A percentile compares a stretch with the other conserved stretches of the same genome.
Conservation (phyloP, 331 rosid species). For the Ulmus americana region DNA sequence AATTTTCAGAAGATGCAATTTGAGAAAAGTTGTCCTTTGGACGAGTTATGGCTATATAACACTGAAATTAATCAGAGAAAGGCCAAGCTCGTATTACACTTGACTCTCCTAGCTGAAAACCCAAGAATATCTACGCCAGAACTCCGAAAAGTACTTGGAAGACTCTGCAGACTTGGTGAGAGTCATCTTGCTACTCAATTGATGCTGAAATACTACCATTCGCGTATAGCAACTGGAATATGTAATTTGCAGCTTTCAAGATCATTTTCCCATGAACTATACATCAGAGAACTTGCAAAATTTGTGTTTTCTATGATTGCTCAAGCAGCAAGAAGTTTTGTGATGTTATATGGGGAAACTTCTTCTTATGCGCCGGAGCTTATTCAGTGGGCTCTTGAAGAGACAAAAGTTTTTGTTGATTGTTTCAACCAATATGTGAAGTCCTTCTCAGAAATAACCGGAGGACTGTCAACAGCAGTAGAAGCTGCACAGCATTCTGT, state of each 20-base stretch:
- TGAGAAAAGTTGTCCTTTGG: constrained; percentile 22
- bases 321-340: constrained; percentile 56
- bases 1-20: constrained; percentile 31
- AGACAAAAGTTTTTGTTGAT: constrained; percentile 37
- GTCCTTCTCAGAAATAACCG: constrained; percentile 35
- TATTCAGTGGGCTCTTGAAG: constrained; percentile 43
- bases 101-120: constrained; percentile 44
- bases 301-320: constrained; percentile 63
- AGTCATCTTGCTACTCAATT: constrained; percentile 43
- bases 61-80: constrained; percentile 44
- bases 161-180: constrained; percentile 57
- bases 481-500: constrained; percentile 36
- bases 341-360: constrained; percentile 47
- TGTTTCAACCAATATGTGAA: constrained; percentile 39
- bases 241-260: constrained; percentile 30
- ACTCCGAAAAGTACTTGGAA: constrained; percentile 39
- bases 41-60: constrained; percentile 25
- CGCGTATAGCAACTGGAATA: constrained; percentile 36
- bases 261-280: constrained; percentile 30
- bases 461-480: constrained; percentile 41
- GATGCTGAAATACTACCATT: constrained; percentile 46
- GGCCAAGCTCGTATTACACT: constrained; percentile 25
- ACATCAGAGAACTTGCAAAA: constrained; percentile 47
- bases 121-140: constrained; percentile 41
- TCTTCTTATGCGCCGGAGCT: constrained; percentile 45